phyloP scores from a whole-genome alignment of 176 grass and related monocot genomes.

The Oryza brachyantha region DNA sequence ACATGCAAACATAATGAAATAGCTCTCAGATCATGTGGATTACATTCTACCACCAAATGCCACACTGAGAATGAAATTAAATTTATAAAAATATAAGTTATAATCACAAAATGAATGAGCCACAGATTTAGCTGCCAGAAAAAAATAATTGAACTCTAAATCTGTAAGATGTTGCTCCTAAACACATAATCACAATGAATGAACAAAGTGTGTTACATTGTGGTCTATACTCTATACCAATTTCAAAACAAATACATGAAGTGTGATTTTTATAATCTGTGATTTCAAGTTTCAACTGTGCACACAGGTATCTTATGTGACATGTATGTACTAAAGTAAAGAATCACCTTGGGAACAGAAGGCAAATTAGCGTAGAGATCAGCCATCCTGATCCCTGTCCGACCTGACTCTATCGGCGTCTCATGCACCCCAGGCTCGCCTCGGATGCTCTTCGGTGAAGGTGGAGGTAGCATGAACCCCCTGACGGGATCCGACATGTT shows the following conservation, averaged over 20 bases:
- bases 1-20: background rate
- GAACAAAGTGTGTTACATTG: background rate
- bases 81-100: background rate
- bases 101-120: background rate
- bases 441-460: slow-evolving; percentile 50
- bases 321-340: background rate
- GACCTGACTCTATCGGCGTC: slow-evolving; percentile 48
- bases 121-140: background rate
- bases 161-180: background rate
- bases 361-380: slow-evolving; percentile 69
- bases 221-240: background rate
- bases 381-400: slow-evolving; percentile 37
- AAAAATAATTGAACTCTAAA: background rate
- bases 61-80: background rate
- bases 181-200: background rate
- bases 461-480: slow-evolving; percentile 71
- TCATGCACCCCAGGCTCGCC: slow-evolving; percentile 49
- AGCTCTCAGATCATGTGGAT: background rate
- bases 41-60: slow-evolving; percentile 13
- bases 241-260: background rate
- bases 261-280: background rate
- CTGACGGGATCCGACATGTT: slow-evolving; percentile 74
- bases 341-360: slow-evolving; percentile 73
- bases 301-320: background rate
- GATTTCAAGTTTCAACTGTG: background rate